Evolutionary conservation across 2,329 filamentous ascomycete genomes (phyloP).

Genomic region (Chrysoporthe cubensis): DNA sequence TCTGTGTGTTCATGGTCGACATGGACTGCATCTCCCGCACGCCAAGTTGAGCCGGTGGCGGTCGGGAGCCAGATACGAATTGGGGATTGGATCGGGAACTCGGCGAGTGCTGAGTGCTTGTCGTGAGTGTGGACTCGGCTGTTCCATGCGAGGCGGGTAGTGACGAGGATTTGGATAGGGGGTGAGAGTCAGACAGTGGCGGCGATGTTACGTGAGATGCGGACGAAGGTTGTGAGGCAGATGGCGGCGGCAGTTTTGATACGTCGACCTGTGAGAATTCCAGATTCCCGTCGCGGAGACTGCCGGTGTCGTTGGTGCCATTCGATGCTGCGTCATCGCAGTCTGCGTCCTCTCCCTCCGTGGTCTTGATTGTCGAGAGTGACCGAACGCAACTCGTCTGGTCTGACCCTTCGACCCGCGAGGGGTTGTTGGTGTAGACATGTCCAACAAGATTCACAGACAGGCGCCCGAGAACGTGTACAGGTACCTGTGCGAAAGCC

Average conservation of each 20-base stretch:
- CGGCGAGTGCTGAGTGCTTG: conserved; percentile 4
- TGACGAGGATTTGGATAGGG: neutral
- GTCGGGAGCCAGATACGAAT: neutral
- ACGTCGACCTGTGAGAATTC: conserved; percentile 23
- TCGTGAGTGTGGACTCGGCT: neutral
- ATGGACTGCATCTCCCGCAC: conserved; percentile 18
- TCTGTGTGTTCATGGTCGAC: conserved; percentile 25
- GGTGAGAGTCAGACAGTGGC: conserved; percentile 9
- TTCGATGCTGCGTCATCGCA: conserved; percentile 19
- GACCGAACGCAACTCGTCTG: conserved; percentile 23
- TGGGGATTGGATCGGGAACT: conserved; percentile 11
- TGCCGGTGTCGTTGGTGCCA: conserved; percentile 20
- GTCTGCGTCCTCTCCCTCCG: conserved; percentile 18
- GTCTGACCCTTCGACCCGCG: conserved; percentile 14
- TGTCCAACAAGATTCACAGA: conserved; percentile 28
- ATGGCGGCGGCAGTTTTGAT: conserved; percentile 17
- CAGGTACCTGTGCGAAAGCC: conserved; percentile 27
- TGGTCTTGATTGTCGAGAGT: conserved; percentile 20
- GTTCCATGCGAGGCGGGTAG: neutral
- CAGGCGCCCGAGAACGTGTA: conserved; percentile 24
- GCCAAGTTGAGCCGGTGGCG: conserved; percentile 1
- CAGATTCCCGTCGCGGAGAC: conserved; percentile 20
- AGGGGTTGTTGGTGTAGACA: conserved; percentile 23
- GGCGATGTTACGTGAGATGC: conserved; percentile 7
- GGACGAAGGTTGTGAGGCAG: neutral